These are phyloP conservation scores for Erysiphe pulchra DNA, from an alignment of 2,329 filamentous ascomycete genomes.

Conservation along the genomic window DNA sequence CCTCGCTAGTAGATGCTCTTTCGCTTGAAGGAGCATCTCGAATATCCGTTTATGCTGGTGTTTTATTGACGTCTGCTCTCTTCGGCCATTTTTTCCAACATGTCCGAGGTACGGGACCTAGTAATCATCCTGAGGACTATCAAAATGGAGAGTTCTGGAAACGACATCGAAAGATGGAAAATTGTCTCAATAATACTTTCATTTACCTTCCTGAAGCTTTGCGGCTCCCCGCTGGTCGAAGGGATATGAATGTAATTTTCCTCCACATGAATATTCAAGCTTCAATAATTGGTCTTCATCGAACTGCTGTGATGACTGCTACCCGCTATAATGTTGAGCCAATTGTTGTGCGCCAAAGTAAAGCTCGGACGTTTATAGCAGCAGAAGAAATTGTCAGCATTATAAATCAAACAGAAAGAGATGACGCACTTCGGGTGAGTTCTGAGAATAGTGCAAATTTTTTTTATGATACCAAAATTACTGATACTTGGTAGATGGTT, in stretches of 20 bases:
- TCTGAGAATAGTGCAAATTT: neutral
- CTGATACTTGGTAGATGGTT: constrained; percentile 28
- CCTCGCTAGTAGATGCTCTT: constrained; percentile 37
- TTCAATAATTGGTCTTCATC: constrained; percentile 67
- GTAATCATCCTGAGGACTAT: constrained; percentile 49
- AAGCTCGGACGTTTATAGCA: constrained; percentile 48
- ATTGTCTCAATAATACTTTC: constrained; percentile 50
- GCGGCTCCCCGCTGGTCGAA: constrained; percentile 40
- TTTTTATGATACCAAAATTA: constrained; percentile 5
- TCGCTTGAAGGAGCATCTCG: constrained; percentile 21
- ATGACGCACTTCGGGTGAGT: constrained; percentile 40
- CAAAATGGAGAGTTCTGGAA: constrained; percentile 62
- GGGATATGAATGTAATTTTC: constrained; percentile 51
- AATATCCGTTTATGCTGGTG: constrained; percentile 46
- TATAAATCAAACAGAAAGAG: constrained; percentile 51
- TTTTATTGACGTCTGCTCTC: constrained; percentile 48
- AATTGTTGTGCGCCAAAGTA: constrained; percentile 41
- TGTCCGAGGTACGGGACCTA: constrained; percentile 42
- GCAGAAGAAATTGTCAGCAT: constrained; percentile 68
- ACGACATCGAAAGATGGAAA: constrained; percentile 61
- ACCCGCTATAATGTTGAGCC: constrained; percentile 42
- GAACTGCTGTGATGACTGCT: constrained; percentile 64
- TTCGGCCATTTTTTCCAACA: constrained; percentile 66
- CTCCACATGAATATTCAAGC: constrained; percentile 76
- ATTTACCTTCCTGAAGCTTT: constrained; percentile 54